phyloP scores from a whole-genome alignment of 2,329 filamentous ascomycete species.

The Aureobasidium sp. region DNA sequence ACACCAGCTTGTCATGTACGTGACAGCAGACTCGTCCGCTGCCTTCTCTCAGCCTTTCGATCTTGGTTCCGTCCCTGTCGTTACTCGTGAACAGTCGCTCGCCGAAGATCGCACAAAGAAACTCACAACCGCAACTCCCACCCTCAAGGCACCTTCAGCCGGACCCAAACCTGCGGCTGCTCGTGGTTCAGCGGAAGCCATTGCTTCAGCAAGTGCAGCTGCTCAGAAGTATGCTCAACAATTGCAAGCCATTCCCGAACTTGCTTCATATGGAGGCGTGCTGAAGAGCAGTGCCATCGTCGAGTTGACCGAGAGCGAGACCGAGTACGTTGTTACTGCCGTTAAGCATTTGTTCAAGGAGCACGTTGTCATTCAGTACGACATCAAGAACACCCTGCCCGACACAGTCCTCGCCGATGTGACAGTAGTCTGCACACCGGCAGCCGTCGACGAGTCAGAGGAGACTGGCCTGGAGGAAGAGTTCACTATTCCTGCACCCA shows the following conservation, averaged over 20 bases:
- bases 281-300: constrained; percentile 84
- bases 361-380: constrained; percentile 90
- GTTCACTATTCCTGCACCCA: constrained; percentile 85
- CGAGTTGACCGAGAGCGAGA: constrained; percentile 93
- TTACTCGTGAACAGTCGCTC: constrained; percentile 91
- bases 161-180: constrained; percentile 63
- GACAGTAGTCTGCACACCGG: constrained; percentile 70
- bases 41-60: constrained; percentile 85
- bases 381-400: constrained; percentile 93
- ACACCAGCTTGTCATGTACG: constrained; percentile 95
- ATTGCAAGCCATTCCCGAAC: constrained; percentile 80
- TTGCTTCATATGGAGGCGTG: constrained; percentile 80
- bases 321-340: constrained; percentile 88
- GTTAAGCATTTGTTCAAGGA: constrained; percentile 98
- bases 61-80: constrained; percentile 80
- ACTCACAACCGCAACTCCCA: constrained; percentile 84
- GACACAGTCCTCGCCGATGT: constrained; percentile 88
- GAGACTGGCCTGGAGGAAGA: constrained; percentile 66
- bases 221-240: constrained; percentile 87
- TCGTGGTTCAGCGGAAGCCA: constrained; percentile 68
- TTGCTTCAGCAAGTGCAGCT: constrained; percentile 63
- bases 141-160: constrained; percentile 84
- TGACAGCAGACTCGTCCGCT: constrained; percentile 82
- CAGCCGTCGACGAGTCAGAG: constrained; percentile 79
- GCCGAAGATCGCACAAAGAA: constrained; percentile 97